phyloP scores from a whole-genome alignment of 2,329 filamentous ascomycete species.

The Diaporthe helianthi region DNA sequence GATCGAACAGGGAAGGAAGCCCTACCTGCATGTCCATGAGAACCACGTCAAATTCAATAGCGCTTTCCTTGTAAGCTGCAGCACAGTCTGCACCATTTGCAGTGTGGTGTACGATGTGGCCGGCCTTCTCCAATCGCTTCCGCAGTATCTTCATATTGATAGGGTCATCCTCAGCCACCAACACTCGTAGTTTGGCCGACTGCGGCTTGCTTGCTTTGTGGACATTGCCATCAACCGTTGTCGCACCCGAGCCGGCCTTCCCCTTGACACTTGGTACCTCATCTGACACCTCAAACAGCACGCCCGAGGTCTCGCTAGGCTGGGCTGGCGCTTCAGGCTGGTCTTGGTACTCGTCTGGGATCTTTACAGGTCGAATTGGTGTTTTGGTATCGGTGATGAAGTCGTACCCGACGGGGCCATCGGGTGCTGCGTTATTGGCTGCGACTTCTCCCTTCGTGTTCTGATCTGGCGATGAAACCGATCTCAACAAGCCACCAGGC shows the following conservation, averaged over 20 bases:
- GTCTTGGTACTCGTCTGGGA: constrained; percentile 55
- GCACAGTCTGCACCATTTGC: constrained; percentile 88
- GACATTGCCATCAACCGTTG: constrained; percentile 28
- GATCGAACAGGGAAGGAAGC: not conserved
- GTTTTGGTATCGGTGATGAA: constrained; percentile 53
- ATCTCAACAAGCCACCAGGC: constrained; percentile 21
- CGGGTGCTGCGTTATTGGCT: constrained; percentile 26
- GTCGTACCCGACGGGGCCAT: constrained; percentile 45
- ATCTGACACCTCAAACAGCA: constrained; percentile 49
- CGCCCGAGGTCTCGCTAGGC: constrained; percentile 43
- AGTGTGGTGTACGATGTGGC: constrained; percentile 75
- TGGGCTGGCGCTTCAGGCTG: constrained; percentile 42
- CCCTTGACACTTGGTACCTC: constrained; percentile 30
- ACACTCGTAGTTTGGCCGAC: constrained; percentile 62
- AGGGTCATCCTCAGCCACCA: constrained; percentile 88
- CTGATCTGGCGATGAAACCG: constrained; percentile 34
- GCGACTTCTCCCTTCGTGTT: not conserved
- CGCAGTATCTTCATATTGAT: constrained; percentile 84
- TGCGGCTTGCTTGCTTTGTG: constrained; percentile 22
- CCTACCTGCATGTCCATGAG: constrained; percentile 91
- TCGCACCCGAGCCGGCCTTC: constrained; percentile 19
- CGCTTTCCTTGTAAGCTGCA: constrained; percentile 68
- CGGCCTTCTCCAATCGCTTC: constrained; percentile 79
- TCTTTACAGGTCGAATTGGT: constrained; percentile 54
- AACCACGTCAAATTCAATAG: constrained; percentile 74